Conservation (phyloP, 192 early-diverging fungal species). For the Rhizophagus clarus region DNA sequence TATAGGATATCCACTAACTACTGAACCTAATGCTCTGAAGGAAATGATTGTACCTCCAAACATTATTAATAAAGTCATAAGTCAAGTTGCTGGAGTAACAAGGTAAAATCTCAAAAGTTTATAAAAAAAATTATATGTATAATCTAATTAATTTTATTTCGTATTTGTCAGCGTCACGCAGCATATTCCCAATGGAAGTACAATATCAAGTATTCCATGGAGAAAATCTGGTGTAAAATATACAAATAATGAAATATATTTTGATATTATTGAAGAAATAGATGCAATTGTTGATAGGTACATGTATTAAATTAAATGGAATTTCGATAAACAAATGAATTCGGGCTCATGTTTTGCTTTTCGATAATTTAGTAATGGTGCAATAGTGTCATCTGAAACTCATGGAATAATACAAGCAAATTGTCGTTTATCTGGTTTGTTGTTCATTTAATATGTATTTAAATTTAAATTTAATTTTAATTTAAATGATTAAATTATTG, state of each 20-base stretch:
- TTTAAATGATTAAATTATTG: too few species aligned
- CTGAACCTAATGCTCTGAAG: conserved; percentile 81
- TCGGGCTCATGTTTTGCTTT: conserved; percentile 6
- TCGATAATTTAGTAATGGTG: conserved; percentile 53
- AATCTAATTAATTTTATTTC: background rate
- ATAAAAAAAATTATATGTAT: background rate
- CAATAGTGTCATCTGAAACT: conserved; percentile 74
- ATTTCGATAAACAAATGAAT: background rate
- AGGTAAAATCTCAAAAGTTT: conserved; percentile 10
- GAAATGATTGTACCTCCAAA: conserved; percentile 87
- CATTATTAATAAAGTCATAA: conserved; percentile 83
- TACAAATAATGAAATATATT: conserved; percentile 89
- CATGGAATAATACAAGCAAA: conserved; percentile 80
- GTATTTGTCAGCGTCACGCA: conserved; percentile 47
- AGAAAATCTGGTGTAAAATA: conserved; percentile 85
- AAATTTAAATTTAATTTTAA: too few species aligned
- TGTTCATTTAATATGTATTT: background rate
- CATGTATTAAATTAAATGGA: background rate
- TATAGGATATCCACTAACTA: conserved; percentile 75
- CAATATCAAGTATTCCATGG: conserved; percentile 83
- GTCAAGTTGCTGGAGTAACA: conserved; percentile 67
- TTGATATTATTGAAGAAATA: conserved; percentile 90
- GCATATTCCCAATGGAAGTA: conserved; percentile 58
- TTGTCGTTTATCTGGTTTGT: conserved; percentile 71
- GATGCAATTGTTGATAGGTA: conserved; percentile 81